Evolutionary conservation across 1,139 yeast genomes (phyloP).

Genomic region (Suhomyces coccinellae): DNA sequence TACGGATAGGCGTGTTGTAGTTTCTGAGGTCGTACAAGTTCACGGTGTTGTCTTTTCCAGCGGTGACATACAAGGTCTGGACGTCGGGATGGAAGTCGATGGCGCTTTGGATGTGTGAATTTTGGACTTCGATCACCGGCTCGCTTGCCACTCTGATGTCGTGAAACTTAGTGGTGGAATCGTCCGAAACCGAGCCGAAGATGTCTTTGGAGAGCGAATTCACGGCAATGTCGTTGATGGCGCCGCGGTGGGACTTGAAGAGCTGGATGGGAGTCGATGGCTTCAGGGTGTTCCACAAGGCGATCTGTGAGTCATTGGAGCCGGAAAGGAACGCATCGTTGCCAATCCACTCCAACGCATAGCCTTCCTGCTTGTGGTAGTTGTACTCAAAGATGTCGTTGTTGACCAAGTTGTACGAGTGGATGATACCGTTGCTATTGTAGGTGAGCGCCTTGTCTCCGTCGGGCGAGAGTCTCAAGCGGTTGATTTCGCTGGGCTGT

Average conservation of each 20-base stretch:
- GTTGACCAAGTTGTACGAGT: constrained; percentile 28
- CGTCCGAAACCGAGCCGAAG: constrained; percentile 77
- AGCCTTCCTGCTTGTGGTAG: constrained; percentile 68
- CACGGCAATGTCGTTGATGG: constrained; percentile 60
- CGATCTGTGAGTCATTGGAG: constrained; percentile 64
- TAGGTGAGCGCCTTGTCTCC: constrained; percentile 48
- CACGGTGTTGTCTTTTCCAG: constrained; percentile 53
- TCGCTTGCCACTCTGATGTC: constrained; percentile 56
- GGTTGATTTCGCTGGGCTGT: constrained; percentile 57
- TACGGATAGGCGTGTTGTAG: constrained; percentile 46
- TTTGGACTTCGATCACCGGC: constrained; percentile 46
- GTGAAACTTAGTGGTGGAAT: constrained; percentile 61
- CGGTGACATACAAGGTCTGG: constrained; percentile 49
- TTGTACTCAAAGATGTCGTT: constrained; percentile 39
- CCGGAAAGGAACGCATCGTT: constrained; percentile 59
- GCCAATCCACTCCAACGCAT: constrained; percentile 65
- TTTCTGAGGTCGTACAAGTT: constrained; percentile 54
- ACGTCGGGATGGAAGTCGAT: constrained; percentile 51
- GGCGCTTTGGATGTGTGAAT: constrained; percentile 49
- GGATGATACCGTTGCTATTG: constrained; percentile 51
- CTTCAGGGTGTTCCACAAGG: constrained; percentile 63
- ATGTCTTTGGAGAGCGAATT: constrained; percentile 45
- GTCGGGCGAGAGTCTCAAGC: constrained; percentile 38
- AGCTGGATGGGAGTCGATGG: constrained; percentile 45
- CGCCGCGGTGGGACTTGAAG: constrained; percentile 49